A percentile compares a stretch with the other conserved stretches of the same genome.
Evolutionary conservation across 1,139 yeast genomes (phyloP).

Genomic region (Debaryomyces coudertii): DNA sequence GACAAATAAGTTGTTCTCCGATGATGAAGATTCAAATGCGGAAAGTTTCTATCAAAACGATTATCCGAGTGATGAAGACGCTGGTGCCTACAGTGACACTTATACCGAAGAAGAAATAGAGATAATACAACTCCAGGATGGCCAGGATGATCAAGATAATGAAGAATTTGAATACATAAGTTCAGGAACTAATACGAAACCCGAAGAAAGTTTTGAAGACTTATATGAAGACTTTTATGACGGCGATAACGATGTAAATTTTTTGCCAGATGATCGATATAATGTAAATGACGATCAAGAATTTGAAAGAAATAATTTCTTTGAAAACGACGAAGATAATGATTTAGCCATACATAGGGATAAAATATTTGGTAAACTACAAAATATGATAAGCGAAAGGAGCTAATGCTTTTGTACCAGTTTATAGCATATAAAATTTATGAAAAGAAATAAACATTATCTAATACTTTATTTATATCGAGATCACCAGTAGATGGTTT

Average conservation of each 20-base stretch:
- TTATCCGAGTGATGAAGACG: conserved; percentile 92
- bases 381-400: conserved; percentile 45
- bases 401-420: conserved; percentile 2
- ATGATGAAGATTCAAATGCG: conserved; percentile 58
- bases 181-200: conserved; percentile 18
- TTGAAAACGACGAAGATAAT: conserved; percentile 57
- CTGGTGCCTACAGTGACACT: conserved; percentile 35
- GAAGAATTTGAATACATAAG: conserved; percentile 18
- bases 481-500: conserved; percentile 38
- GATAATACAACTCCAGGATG: conserved; percentile 10
- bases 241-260: conserved; percentile 17
- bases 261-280: conserved; percentile 14
- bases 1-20: conserved; percentile 34
- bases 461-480: conserved; percentile 34
- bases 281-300: conserved; percentile 13
- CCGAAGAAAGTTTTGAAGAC: conserved; percentile 20
- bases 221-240: conserved; percentile 22
- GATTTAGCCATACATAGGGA: conserved; percentile 67
- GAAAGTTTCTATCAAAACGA: conserved; percentile 92
- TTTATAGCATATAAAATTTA: conserved; percentile 17
- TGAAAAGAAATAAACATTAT: conserved; percentile 45
- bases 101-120: conserved; percentile 12
- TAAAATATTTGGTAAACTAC: conserved; percentile 57
- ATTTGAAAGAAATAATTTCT: conserved; percentile 48
- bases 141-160: conserved; percentile 41